Base-by-base conservation (phyloP, 2,329 filamentous ascomycete species). In the Fusarium verticillioides region DNA sequence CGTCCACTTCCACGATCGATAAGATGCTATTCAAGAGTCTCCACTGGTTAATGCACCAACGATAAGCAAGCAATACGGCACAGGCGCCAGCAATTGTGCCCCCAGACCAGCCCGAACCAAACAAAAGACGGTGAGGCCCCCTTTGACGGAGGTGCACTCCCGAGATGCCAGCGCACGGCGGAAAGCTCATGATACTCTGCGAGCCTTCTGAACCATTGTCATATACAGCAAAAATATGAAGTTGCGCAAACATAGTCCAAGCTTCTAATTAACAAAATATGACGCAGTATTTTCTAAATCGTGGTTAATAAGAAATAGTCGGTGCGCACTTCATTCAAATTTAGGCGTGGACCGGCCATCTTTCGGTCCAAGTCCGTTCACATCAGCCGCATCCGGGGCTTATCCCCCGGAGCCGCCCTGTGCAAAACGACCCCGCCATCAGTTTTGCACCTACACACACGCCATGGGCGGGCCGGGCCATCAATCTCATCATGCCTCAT, bases 51-150 rank as follows among this genome's bases (percentile, higher is more conserved):
- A 73, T 60, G 67, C 63, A 65, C 67, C 63, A 74, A 62, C 56
- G 56, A 58, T 50, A 73, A 63, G 63, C 67, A 69, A 72, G 60
- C 58, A 66, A 58, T 60, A 70, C 60, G 44, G 52, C 70, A 64
- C 62, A 57, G 60, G 70, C 67, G 61, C 62, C 37, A 46, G 59
- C 23, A 60, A 50, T 39, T 66, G 58, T 68, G 57, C 53, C 50
- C 59, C 40, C 28, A 43, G n/a, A 40, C 30, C 47, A 40, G 32
- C 15, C 26, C 32, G 46, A 44, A 44, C 39, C 36, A 56, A 60
- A 57, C 66, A 74, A 74, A 74, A 74, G 71, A 74, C 71, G 71
- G 71, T 74, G 71, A 74, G 71, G 43, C 60, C 42, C 49, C 30
- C n/a, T 59, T 72, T 23, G 56, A 49, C 63, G 71, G 71, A 73